Evolutionary conservation across 208 protist species (phyloP).

Genomic region (Trichomonas vaginalis): DNA sequence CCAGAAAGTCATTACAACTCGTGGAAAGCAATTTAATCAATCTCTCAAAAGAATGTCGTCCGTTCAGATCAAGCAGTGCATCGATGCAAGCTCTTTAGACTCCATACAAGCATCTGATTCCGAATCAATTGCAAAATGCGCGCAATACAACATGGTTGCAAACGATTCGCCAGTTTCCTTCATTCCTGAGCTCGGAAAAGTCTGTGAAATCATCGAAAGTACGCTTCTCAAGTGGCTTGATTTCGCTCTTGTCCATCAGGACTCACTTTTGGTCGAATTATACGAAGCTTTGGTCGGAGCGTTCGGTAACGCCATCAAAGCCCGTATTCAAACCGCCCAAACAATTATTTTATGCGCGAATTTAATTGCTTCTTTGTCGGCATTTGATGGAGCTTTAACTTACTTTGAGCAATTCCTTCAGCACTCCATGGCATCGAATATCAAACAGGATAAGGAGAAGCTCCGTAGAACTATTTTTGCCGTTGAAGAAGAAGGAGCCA

Average conservation of each 20-base stretch:
- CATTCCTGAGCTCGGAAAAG: not conserved
- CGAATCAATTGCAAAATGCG: not conserved
- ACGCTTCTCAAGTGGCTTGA: not conserved
- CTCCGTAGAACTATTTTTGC: not conserved
- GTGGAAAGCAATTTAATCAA: not conserved
- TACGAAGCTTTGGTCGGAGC: not conserved
- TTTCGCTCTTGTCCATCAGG: not conserved
- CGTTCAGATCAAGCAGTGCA: not conserved
- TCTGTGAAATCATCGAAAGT: not conserved
- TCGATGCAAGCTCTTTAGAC: not conserved
- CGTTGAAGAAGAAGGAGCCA: not conserved
- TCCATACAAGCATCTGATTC: not conserved
- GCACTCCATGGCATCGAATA: too few relatives aligned
- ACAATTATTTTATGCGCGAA: not conserved
- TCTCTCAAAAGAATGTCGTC: not conserved
- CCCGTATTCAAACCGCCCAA: not conserved
- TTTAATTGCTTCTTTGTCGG: not conserved
- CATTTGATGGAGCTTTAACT: not conserved
- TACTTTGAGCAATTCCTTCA: not conserved
- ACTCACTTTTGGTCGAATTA: not conserved
- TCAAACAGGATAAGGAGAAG: not conserved
- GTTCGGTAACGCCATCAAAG: not conserved
- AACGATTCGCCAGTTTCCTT: not conserved
- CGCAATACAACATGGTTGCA: not conserved
- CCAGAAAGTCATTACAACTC: not conserved